Base-by-base conservation (phyloP, 768 basidiomycete species). In the Rhizopogon vulgaris region DNA sequence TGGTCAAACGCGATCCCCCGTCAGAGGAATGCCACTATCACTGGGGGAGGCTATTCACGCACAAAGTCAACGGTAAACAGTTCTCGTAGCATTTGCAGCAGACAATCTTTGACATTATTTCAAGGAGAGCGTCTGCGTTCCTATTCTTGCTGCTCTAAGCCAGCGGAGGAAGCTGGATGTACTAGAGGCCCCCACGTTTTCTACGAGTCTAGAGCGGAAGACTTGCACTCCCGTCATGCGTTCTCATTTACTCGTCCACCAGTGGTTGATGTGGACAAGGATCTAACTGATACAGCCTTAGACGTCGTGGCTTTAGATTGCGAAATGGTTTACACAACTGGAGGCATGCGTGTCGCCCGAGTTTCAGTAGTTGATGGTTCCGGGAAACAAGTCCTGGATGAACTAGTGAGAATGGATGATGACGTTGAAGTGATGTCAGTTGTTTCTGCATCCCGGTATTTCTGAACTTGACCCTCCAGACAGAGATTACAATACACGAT, bases 321-420 rank as follows among this genome's bases (percentile, higher is more conserved):
- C 63, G 96, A 99, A 69, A 93, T 98, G 90, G 77, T 97, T 8
- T 93, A 94, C 70, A 89, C 92, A 0, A 97, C 94, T 0, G 90
- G 88, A 4, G 96, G 96, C 0, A 82, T 92, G 78, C 84, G 87
- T 18, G 82, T 96, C 3, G 95, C 93, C 3, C 80, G 96, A 3
- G 84, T 96, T 2, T 96, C 94, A 0, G 81, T 95, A 6, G 82
- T 98, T 2, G 88, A 95, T 62, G 85, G 84, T 7, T 64, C 74
- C 1, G 92, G 91, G 1, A 71, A 72, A 25, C 74, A 82, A 48
- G 77, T 97, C 2, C 84, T 95, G 41, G 96, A 99, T 65, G 80
- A 93, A 63, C 67, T 87, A 40, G 79, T 94, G 30, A 73, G 78
- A 38, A 85, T 91, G 87, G 86, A 90, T 59, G 82, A 87, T 2